phyloP scores from a whole-genome alignment of 2,329 filamentous ascomycete species.

The Escovopsis sp. region DNA sequence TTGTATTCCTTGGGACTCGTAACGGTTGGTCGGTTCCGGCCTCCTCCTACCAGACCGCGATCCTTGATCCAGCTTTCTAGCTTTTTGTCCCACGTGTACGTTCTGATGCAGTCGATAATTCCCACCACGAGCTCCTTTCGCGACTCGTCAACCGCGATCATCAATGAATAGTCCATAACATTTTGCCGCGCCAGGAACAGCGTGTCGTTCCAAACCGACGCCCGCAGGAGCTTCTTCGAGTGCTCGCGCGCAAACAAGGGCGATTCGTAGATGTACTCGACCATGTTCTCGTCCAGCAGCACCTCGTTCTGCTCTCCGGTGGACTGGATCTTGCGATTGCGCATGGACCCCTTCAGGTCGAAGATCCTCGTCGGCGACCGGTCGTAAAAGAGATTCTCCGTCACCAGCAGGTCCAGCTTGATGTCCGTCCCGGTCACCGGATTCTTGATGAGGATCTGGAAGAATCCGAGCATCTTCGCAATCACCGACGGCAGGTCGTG shows the following conservation, averaged over 20 bases:
- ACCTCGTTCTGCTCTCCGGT: constrained; percentile 96
- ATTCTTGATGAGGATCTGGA: constrained; percentile 95
- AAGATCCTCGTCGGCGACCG: constrained; percentile 79
- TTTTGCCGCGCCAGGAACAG: constrained; percentile 88
- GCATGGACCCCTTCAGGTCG: constrained; percentile 95
- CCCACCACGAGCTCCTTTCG: constrained; percentile 88
- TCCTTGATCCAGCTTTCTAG: constrained; percentile 99
- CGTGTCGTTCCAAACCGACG: constrained; percentile 95
- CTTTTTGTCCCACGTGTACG: constrained; percentile 99
- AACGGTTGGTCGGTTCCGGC: constrained; percentile 77
- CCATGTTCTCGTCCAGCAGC: constrained; percentile 93
- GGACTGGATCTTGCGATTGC: constrained; percentile 90
- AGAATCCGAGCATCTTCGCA: constrained; percentile 98
- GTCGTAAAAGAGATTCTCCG: constrained; percentile 98
- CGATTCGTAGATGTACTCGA: constrained; percentile 96
- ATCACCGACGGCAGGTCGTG: constrained; percentile 92
- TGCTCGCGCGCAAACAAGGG: constrained; percentile 92
- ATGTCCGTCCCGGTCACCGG: constrained; percentile 82
- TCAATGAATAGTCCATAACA: constrained; percentile 97
- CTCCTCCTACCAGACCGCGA: constrained; percentile 63
- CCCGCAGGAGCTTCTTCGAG: constrained; percentile 81
- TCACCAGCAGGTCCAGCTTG: constrained; percentile 84
- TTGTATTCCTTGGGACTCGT: constrained; percentile 98
- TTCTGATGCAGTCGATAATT: constrained; percentile 96
- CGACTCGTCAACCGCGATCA: constrained; percentile 91